These are phyloP conservation scores for Pseudevernia furfuracea DNA, from an alignment of 495 filamentous ascomycete species.

Conservation along the genomic window DNA sequence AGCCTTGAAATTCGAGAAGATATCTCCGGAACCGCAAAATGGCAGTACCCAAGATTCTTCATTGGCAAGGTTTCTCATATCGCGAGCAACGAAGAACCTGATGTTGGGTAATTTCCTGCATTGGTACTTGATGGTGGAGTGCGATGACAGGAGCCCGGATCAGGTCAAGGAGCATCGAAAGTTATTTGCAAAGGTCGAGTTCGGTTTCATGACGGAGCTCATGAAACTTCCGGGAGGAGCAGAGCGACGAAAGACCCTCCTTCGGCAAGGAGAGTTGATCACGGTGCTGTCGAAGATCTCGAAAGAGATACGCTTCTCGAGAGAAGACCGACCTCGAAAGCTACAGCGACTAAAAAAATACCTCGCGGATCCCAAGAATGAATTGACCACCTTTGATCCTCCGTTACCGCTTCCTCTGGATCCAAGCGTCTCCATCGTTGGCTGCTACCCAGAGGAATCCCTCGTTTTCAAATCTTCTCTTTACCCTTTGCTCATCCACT, in stretches of 20 bases:
- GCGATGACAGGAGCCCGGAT: slow-evolving; percentile 69
- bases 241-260: slow-evolving; percentile 64
- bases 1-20: slow-evolving; percentile 90
- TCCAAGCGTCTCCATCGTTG: slow-evolving; percentile 67
- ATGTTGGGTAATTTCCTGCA: slow-evolving; percentile 90
- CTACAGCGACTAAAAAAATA: slow-evolving; percentile 74
- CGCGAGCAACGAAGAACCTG: slow-evolving; percentile 74
- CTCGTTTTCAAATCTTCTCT: slow-evolving; percentile 93
- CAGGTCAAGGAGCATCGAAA: slow-evolving; percentile 64
- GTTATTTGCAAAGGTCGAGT: slow-evolving; percentile 85
- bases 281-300: slow-evolving; percentile 81
- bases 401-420: slow-evolving; percentile 85
- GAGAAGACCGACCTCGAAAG: slow-evolving; percentile 68
- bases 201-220: slow-evolving; percentile 87
- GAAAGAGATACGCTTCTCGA: slow-evolving; percentile 76
- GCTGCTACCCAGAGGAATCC: slow-evolving; percentile 75
- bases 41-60: slow-evolving; percentile 73
- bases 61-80: slow-evolving; percentile 81
- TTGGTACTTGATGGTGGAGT: slow-evolving; percentile 98
- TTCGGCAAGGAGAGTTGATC: slow-evolving; percentile 84
- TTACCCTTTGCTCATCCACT: slow-evolving; percentile 81
- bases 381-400: slow-evolving; percentile 72
- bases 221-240: slow-evolving; percentile 47
- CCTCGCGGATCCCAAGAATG: slow-evolving; percentile 82
- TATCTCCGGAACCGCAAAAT: slow-evolving; percentile 48